Evolutionary conservation across 148 eudicot genomes (phyloP), one percentile per base, ranked within the genome.

Genomic region (Fagopyrum tataricum): DNA sequence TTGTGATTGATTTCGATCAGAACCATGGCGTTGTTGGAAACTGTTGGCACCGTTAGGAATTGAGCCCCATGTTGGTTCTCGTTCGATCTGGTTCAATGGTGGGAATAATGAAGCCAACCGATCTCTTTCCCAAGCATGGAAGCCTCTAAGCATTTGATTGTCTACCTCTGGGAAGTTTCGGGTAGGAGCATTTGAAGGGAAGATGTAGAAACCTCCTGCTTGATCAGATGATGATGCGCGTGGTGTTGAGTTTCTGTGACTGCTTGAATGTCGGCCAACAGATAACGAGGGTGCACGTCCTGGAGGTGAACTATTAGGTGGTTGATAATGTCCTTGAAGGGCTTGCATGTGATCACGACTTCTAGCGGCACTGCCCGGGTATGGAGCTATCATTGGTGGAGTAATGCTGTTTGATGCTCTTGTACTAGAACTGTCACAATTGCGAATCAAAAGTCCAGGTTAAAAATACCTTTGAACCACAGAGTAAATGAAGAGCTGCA

Each of bases 271-370:
- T 68, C 91, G 82, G 26, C 87, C 17, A 56, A 73, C 74, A 44
- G 91, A 59, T 14, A 84, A 61, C 26, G 79, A 37, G 1, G 96
- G 86, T 1, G 88, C 59, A 8, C 84, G 92, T 39, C 81, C 59
- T 39, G 86, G 79, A 37, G 85, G 84, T 49, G 88, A 81, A 40
- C 67, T 81, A 81, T 82, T 85, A 2, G 89, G 87, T 73, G 81
- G 96, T 71, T 91, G 97, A 78, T 83, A 91, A 72, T 94, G 89
- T 76, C 95, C 97, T 75, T 94, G 98, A 72, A 89, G 89, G 71
- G 95, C 91, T 69, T 89, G 90, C 21, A 84, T 84, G 55, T 91
- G 91, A 53, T 87, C 91, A 56, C 93, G 98, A 78, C 92, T 84
- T 68, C 98, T 88, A 76, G 93, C 91, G 74, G 84, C 93, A 73